phyloP scores from a whole-genome alignment of 306 rosid genomes.

The Corylus americana region DNA sequence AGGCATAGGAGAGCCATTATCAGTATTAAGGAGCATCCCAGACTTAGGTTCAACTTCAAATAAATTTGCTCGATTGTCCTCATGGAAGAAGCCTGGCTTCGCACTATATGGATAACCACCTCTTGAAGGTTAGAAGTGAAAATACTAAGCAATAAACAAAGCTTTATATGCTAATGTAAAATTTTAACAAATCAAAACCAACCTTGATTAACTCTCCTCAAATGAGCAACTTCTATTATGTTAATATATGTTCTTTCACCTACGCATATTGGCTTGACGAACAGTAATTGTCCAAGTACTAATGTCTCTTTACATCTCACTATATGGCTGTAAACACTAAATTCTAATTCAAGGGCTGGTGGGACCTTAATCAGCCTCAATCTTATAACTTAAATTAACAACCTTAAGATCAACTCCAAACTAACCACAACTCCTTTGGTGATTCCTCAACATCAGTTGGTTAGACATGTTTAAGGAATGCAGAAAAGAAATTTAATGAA shows the following conservation, averaged over 20 bases:
- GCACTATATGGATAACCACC: conserved; percentile 58
- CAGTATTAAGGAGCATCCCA: conserved; percentile 92
- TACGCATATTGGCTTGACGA: neutral
- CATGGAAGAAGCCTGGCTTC: conserved; percentile 93
- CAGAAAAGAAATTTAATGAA: neutral
- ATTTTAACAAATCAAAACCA: neutral
- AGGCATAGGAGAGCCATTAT: conserved; percentile 92
- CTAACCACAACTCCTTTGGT: neutral
- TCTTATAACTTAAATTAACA: neutral
- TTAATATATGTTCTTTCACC: neutral
- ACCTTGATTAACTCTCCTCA: neutral
- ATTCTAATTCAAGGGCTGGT: no score
- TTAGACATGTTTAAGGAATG: neutral
- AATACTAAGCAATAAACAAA: conserved; percentile 2
- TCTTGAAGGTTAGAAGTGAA: conserved; percentile 32
- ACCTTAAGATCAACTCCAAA: neutral
- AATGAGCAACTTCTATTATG: neutral
- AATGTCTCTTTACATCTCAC: neutral
- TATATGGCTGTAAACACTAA: neutral
- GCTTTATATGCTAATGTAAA: neutral
- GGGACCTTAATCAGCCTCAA: no score
- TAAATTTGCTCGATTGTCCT: conserved; percentile 82
- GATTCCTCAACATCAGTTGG: no score
- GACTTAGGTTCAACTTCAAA: conserved; percentile 90
- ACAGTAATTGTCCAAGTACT: neutral